Evolutionary conservation across 106 monocot genomes (phyloP).

Genomic region (Chionographis japonica): DNA sequence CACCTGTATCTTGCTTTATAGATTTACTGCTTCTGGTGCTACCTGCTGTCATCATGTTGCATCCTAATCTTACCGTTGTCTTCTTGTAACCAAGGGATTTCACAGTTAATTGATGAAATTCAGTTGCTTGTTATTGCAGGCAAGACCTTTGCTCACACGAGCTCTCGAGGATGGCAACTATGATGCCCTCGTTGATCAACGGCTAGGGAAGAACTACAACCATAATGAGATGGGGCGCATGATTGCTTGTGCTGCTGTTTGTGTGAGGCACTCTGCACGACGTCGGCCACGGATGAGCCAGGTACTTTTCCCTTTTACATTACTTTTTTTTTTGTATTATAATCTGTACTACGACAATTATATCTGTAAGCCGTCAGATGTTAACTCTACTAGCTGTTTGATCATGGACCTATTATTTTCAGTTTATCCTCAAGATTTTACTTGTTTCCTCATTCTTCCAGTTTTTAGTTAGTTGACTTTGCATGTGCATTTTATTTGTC

Average conservation of each 20-base stretch:
- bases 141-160: constrained; percentile 36
- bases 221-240: constrained; percentile 34
- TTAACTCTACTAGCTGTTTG: too few species aligned
- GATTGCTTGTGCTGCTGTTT: constrained; percentile 50
- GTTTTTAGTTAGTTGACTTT: too few species aligned
- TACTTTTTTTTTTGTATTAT: not conserved
- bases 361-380: too few species aligned
- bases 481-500: too few species aligned
- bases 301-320: constrained; percentile 11
- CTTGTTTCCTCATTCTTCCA: too few species aligned
- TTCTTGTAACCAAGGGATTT: not conserved
- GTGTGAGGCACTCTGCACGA: constrained; percentile 40
- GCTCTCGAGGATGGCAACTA: constrained; percentile 32
- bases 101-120: not conserved
- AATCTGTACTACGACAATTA: not conserved
- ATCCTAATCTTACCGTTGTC: not conserved
- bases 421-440: too few species aligned
- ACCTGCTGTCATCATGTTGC: not conserved
- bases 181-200: constrained; percentile 30
- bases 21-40: too few species aligned
- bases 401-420: too few species aligned
- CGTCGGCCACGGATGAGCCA: constrained; percentile 54
- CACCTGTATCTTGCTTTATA: too few species aligned
- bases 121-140: constrained; percentile 16
- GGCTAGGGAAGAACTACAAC: constrained; percentile 29